phyloP scores from a whole-genome alignment of 106 monocot species.

The Chionographis japonica region DNA sequence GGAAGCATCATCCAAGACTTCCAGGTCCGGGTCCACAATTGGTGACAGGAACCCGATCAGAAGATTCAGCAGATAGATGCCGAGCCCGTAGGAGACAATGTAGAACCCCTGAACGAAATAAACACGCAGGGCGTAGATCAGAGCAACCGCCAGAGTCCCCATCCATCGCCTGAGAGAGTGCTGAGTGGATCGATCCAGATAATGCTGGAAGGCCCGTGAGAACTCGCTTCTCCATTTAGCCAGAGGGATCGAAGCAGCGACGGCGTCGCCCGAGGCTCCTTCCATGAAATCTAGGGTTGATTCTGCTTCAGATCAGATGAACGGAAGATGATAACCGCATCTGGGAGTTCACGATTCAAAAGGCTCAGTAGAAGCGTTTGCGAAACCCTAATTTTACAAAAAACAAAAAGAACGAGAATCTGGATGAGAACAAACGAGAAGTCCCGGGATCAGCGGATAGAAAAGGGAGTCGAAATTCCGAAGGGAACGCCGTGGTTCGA shows the following conservation, averaged over 20 bases:
- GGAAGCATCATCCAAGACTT: constrained; percentile 47
- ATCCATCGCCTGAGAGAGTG: constrained; percentile 53
- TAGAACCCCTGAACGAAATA: constrained; percentile 77
- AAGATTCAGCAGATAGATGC: constrained; percentile 59
- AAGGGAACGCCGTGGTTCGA: no score
- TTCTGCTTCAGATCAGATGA: no score
- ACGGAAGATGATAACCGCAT: no score
- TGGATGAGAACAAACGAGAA: no score
- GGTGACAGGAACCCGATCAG: constrained; percentile 82
- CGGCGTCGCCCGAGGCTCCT: constrained; percentile 17
- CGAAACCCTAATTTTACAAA: no score
- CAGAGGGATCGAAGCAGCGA: constrained; percentile 25
- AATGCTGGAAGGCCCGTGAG: constrained; percentile 57
- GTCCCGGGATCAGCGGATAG: no score
- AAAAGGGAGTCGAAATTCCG: no score
- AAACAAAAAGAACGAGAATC: no score
- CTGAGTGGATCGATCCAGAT: constrained; percentile 69
- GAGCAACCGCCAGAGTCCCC: constrained; percentile 48
- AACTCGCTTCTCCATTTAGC: constrained; percentile 65
- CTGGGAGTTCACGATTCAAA: no score
- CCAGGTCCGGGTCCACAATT: constrained; percentile 76
- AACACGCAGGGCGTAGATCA: constrained; percentile 51
- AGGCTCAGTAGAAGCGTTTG: no score
- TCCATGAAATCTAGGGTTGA: constrained; percentile 21
- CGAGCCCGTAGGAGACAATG: constrained; percentile 67